phyloP scores from a whole-genome alignment of 2,329 filamentous ascomycete genomes.

The Mycosphaerella sp. region DNA sequence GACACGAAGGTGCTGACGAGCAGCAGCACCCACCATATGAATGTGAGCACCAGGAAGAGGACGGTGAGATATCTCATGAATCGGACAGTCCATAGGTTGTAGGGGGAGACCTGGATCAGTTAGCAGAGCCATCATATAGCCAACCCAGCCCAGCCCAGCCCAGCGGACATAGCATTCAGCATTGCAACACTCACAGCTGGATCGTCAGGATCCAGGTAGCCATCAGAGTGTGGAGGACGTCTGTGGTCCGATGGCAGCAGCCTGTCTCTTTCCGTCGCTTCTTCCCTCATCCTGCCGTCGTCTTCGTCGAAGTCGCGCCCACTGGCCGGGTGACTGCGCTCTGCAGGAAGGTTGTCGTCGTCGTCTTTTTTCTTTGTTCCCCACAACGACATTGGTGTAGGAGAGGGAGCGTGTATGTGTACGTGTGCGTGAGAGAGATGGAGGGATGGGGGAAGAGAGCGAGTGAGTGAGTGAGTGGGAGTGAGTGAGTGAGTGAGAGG shows the following conservation, averaged over 20 bases:
- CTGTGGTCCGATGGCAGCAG: slow-evolving; percentile 51
- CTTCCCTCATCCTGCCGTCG: slow-evolving; percentile 36
- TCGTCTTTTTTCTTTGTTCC: slow-evolving; percentile 46
- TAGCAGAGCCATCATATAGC: slow-evolving; percentile 18
- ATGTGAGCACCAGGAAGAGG: slow-evolving; percentile 65
- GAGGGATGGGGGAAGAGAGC: too few relatives aligned
- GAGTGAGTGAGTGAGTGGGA: neutral
- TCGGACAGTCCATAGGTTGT: slow-evolving; percentile 90
- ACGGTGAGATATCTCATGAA: slow-evolving; percentile 72
- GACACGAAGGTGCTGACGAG: slow-evolving; percentile 89
- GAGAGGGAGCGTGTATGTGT: too few relatives aligned
- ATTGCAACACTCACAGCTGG: slow-evolving; percentile 56
- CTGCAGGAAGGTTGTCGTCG: slow-evolving; percentile 29
- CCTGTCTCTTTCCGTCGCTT: slow-evolving; percentile 56
- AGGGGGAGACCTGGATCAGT: slow-evolving; percentile 60
- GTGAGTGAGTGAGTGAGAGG: neutral
- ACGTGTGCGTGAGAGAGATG: too few relatives aligned
- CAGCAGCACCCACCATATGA: slow-evolving; percentile 87
- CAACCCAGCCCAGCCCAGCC: too few relatives aligned
- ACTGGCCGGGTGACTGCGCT: slow-evolving; percentile 15
- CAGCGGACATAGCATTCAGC: neutral
- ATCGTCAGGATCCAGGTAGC: slow-evolving; percentile 70
- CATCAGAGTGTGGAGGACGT: slow-evolving; percentile 56
- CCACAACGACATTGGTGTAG: slow-evolving; percentile 49
- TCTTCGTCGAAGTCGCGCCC: slow-evolving; percentile 17